Evolutionary conservation across 2,329 filamentous ascomycete genomes (phyloP).

Genomic region (Trichoderma hamatum): DNA sequence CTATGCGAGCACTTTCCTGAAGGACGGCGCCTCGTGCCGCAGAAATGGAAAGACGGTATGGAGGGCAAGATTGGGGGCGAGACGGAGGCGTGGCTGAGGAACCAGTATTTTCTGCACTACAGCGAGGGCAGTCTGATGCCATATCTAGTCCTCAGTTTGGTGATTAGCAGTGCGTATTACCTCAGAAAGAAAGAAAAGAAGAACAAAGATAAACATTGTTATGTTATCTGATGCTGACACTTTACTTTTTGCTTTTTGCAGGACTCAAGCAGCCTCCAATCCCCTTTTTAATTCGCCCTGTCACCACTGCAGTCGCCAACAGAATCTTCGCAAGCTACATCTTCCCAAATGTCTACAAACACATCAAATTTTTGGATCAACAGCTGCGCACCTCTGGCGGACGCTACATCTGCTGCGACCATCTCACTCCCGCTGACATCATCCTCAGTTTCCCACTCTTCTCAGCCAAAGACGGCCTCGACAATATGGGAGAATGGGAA

Average conservation of each 20-base stretch:
- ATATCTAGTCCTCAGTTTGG: slow-evolving; percentile 63
- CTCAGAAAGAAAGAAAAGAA: not conserved
- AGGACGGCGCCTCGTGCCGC: slow-evolving; percentile 53
- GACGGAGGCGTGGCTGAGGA: slow-evolving; percentile 62
- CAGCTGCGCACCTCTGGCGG: slow-evolving; percentile 51
- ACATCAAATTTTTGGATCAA: slow-evolving; percentile 55
- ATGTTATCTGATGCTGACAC: not conserved
- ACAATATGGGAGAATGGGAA: slow-evolving; percentile 48
- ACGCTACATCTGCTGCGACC: slow-evolving; percentile 53
- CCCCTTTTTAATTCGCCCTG: slow-evolving; percentile 58
- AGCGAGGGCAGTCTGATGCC: slow-evolving; percentile 83
- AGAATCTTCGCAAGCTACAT: slow-evolving; percentile 47
- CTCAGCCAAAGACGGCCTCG: slow-evolving; percentile 45
- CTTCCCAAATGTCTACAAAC: slow-evolving; percentile 51
- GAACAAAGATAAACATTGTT: not conserved
- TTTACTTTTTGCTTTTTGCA: slow-evolving; percentile 29
- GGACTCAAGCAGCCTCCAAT: slow-evolving; percentile 50
- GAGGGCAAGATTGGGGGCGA: slow-evolving; percentile 62
- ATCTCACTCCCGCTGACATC: slow-evolving; percentile 57
- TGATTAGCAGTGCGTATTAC: slow-evolving; percentile 54
- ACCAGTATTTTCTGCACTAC: slow-evolving; percentile 77
- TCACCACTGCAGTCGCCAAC: slow-evolving; percentile 51
- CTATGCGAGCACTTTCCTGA: slow-evolving; percentile 66
- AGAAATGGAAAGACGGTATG: slow-evolving; percentile 59
- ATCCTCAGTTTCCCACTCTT: slow-evolving; percentile 58